These are phyloP conservation scores for Fistulinella prunicolor DNA, from an alignment of 768 basidiomycete species.

Conservation along the genomic window DNA sequence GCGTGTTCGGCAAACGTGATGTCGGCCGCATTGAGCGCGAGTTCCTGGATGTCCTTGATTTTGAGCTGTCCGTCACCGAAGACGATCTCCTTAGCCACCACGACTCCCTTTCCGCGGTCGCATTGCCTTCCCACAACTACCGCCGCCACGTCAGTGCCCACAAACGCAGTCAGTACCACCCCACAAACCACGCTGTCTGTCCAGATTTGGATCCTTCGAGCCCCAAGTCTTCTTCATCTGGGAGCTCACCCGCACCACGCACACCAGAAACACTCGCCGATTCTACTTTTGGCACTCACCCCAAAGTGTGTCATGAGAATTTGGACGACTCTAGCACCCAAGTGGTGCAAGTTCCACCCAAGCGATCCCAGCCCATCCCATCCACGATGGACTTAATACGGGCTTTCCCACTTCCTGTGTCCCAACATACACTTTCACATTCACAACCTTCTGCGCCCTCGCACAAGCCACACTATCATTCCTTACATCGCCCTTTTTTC, in stretches of 20 bases:
- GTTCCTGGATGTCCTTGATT: constrained; percentile 77
- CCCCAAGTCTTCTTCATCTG: constrained; percentile 37
- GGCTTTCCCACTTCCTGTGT: constrained; percentile 47
- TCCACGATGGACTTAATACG: constrained; percentile 44
- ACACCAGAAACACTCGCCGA: constrained; percentile 28
- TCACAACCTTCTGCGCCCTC: constrained; percentile 18
- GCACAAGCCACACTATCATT: constrained; percentile 26
- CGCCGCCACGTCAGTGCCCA: constrained; percentile 27
- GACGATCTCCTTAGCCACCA: constrained; percentile 55
- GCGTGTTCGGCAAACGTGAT: constrained; percentile 78
- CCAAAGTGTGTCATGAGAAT: constrained; percentile 30
- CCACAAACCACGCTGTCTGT: constrained; percentile 24
- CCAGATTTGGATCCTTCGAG: constrained; percentile 46
- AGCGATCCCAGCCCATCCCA: constrained; percentile 23
- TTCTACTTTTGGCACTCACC: constrained; percentile 17
- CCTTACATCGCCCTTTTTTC: constrained; percentile 23
- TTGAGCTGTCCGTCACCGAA: constrained; percentile 64
- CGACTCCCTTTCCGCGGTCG: constrained; percentile 31
- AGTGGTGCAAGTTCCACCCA: constrained; percentile 21
- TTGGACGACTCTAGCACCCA: constrained; percentile 26
- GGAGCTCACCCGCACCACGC: constrained; percentile 32
- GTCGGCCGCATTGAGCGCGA: constrained; percentile 80
- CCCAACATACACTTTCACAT: constrained; percentile 15
- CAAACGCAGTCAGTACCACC: constrained; percentile 17
- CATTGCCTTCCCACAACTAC: constrained; percentile 24